These are phyloP conservation scores for Akanthomyces uredinophilus DNA, from an alignment of 2,329 filamentous ascomycete genomes.

Conservation along the genomic window DNA sequence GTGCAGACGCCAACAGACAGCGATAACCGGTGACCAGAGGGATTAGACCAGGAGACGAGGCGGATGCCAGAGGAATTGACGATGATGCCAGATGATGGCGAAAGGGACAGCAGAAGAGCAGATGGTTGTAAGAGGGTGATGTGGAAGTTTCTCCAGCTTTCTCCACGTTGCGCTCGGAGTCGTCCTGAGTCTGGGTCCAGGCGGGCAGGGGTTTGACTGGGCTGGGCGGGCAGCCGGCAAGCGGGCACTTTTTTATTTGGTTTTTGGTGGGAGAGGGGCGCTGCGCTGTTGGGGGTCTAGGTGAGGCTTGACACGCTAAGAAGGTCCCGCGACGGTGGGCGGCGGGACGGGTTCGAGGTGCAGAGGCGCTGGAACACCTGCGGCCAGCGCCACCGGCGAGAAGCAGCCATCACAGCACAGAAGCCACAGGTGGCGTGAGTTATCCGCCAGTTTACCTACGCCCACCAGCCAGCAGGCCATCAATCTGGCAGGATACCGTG, in stretches of 20 bases:
- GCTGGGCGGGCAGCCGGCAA: neutral
- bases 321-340: too few relatives aligned
- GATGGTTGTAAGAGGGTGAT: constrained; percentile 33
- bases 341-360: too few relatives aligned
- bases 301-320: too few relatives aligned
- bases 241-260: neutral
- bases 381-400: neutral
- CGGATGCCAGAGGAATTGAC: constrained; percentile 25
- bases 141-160: constrained; percentile 37
- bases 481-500: too few relatives aligned
- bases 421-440: too few relatives aligned
- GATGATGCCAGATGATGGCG: constrained; percentile 22
- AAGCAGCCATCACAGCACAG: too few relatives aligned
- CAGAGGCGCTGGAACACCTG: neutral
- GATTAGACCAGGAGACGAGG: constrained; percentile 34
- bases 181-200: neutral
- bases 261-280: neutral
- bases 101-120: constrained; percentile 22
- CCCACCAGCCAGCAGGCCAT: too few relatives aligned
- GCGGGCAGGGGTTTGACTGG: constrained; percentile 19
- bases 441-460: too few relatives aligned
- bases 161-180: constrained; percentile 24
- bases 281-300: neutral
- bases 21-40: constrained; percentile 36
- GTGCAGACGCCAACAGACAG: constrained; percentile 29